Conservation (phyloP, 192 early-diverging fungal genomes). For the Haplosporangium gracile region DNA sequence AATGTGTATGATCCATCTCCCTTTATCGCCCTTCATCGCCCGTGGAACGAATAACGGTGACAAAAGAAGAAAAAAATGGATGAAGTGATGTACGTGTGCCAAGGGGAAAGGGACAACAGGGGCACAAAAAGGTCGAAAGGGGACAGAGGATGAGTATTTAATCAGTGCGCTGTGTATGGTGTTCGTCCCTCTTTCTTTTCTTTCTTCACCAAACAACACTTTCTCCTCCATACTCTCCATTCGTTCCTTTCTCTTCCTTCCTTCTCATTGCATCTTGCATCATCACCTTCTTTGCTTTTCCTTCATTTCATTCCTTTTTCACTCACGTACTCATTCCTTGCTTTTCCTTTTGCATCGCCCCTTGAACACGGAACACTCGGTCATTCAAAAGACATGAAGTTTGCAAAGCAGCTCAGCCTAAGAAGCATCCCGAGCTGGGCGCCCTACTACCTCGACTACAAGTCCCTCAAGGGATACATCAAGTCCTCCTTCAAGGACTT, state of each 20-base stretch:
- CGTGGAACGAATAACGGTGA: neutral
- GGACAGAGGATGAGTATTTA: neutral
- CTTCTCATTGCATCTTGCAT: neutral
- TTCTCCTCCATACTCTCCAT: neutral
- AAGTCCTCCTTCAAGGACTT: constrained; percentile 52
- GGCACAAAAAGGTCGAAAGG: too few relatives aligned
- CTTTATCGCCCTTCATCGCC: too few relatives aligned
- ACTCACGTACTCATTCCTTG: neutral
- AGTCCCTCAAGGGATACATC: constrained; percentile 62
- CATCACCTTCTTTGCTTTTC: neutral
- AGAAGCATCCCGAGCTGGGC: constrained; percentile 66
- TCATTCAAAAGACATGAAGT: constrained; percentile 58
- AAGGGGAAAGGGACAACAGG: too few relatives aligned
- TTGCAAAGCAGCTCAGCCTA: constrained; percentile 69
- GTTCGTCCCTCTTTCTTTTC: neutral
- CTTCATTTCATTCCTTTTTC: neutral
- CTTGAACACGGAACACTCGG: neutral
- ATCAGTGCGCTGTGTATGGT: neutral
- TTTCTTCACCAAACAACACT: neutral
- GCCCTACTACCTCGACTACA: constrained; percentile 67
- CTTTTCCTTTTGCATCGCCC: neutral
- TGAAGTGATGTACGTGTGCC: too few relatives aligned
- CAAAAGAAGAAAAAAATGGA: too few relatives aligned
- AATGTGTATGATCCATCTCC: too few relatives aligned
- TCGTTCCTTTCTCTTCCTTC: neutral